phyloP scores from a whole-genome alignment of 2,329 filamentous ascomycete genomes.

The Claviceps africana region DNA sequence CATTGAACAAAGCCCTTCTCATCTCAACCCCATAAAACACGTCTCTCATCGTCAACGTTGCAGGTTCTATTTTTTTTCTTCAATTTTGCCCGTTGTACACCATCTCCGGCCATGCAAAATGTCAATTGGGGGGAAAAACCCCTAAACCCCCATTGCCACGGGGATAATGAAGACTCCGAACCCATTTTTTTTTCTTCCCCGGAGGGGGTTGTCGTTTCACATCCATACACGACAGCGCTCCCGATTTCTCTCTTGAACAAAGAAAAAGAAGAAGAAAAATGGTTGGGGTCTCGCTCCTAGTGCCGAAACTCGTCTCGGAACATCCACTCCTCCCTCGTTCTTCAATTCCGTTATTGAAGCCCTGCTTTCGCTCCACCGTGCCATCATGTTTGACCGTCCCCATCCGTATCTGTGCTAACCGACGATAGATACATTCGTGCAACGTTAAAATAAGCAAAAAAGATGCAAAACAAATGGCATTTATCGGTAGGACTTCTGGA shows the following conservation, averaged over 20 bases:
- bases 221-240: slow-evolving; percentile 12
- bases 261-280: background rate
- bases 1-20: too few relatives aligned
- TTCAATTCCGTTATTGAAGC: background rate
- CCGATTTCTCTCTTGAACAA: background rate
- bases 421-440: background rate
- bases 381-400: background rate
- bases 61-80: slow-evolving; percentile 40
- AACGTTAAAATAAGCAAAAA: background rate
- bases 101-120: background rate
- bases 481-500: slow-evolving; percentile 99
- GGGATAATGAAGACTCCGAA: slow-evolving; percentile 27
- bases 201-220: slow-evolving; percentile 10
- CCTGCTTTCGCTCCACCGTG: background rate
- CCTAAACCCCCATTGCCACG: slow-evolving; percentile 26
- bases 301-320: background rate
- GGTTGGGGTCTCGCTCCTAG: background rate
- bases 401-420: background rate
- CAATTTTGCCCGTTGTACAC: slow-evolving; percentile 33
- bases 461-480: slow-evolving; percentile 9
- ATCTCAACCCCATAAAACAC: too few relatives aligned
- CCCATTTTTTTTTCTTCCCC: slow-evolving; percentile 11
- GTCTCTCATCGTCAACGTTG: too few relatives aligned
- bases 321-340: background rate
- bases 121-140: background rate